Percentiles rank a stretch among this genome's conserved stretches.
Conservation (phyloP, 2,329 filamentous ascomycete genomes). For the Scytalidium lignicola region DNA sequence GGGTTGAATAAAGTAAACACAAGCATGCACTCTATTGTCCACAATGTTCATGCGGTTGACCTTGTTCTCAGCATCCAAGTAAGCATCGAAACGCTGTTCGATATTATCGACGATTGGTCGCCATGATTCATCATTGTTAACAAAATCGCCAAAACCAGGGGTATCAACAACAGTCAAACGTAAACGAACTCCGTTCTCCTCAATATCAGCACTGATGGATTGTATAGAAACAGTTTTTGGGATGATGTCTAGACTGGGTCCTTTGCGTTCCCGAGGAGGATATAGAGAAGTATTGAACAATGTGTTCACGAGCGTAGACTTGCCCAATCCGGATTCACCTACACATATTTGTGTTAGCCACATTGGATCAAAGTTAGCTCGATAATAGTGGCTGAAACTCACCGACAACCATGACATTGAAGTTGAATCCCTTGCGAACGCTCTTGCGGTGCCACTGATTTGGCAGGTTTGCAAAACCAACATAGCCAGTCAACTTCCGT, state of each 20-base stretch:
- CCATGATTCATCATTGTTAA: conserved; percentile 99
- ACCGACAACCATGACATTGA: conserved; percentile 99
- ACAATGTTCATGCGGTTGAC: conserved; percentile 99
- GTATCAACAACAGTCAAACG: conserved; percentile 96
- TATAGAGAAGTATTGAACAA: conserved; percentile 99
- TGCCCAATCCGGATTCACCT: conserved; percentile 99
- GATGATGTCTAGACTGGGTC: conserved; percentile 94
- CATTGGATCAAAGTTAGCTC: conserved; percentile 10
- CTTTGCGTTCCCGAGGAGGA: conserved; percentile 97
- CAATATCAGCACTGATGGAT: conserved; percentile 92
- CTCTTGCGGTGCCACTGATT: conserved; percentile 99
- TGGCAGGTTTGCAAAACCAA: conserved; percentile 96
- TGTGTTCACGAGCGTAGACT: conserved; percentile 98
- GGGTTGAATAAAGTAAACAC: conserved; percentile 99
- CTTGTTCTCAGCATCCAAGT: conserved; percentile 99
- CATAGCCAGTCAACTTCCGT: conserved; percentile 96
- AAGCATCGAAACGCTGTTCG: conserved; percentile 97
- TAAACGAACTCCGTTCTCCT: conserved; percentile 96
- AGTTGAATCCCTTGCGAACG: conserved; percentile 99
- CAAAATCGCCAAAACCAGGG: conserved; percentile 96
- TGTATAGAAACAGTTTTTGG: conserved; percentile 96
- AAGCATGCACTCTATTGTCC: conserved; percentile 97
- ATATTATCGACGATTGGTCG: conserved; percentile 99
- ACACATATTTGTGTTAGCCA: conserved; percentile 9
- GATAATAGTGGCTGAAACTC: conserved; percentile 39